Conservation (phyloP, 257 asterid genomes). For the Gentiana straminea region DNA sequence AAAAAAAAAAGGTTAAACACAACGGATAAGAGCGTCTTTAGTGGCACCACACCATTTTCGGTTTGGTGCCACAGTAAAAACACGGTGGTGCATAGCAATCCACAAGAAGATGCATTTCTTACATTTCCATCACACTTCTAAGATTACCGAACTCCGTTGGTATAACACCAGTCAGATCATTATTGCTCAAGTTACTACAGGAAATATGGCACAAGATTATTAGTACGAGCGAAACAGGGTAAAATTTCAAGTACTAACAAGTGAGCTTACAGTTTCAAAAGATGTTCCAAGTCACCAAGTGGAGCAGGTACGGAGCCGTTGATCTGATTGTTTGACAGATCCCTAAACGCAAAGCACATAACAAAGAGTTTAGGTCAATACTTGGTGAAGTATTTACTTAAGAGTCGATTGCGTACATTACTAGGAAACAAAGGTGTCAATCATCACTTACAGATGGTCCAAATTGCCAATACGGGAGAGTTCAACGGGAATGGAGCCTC, state of each 20-base stretch:
- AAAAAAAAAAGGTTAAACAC: background rate
- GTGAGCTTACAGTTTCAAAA: conserved; percentile 66
- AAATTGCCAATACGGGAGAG: conserved; percentile 84
- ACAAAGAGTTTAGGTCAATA: conserved; percentile 3
- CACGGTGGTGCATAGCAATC: background rate
- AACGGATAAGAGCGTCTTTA: too few relatives aligned
- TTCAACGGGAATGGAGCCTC: conserved; percentile 85
- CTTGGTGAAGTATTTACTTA: too few relatives aligned
- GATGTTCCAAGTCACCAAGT: conserved; percentile 97
- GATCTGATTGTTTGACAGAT: conserved; percentile 69
- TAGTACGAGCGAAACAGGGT: background rate
- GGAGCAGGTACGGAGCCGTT: conserved; percentile 72
- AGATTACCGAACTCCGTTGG: conserved; percentile 92
- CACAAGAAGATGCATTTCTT: conserved; percentile 14
- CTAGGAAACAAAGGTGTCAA: background rate
- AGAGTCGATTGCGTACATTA: too few relatives aligned
- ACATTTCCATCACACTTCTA: conserved; percentile 91
- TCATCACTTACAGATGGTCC: conserved; percentile 72
- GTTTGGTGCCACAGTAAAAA: too few relatives aligned
- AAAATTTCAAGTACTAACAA: background rate
- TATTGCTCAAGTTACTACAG: conserved; percentile 72
- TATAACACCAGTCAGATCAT: conserved; percentile 48
- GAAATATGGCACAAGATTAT: background rate
- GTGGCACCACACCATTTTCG: too few relatives aligned
- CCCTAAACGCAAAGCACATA: conserved; percentile 33